Conservation (phyloP, 768 basidiomycete genomes). For the Gloeostereum incarnatum region DNA sequence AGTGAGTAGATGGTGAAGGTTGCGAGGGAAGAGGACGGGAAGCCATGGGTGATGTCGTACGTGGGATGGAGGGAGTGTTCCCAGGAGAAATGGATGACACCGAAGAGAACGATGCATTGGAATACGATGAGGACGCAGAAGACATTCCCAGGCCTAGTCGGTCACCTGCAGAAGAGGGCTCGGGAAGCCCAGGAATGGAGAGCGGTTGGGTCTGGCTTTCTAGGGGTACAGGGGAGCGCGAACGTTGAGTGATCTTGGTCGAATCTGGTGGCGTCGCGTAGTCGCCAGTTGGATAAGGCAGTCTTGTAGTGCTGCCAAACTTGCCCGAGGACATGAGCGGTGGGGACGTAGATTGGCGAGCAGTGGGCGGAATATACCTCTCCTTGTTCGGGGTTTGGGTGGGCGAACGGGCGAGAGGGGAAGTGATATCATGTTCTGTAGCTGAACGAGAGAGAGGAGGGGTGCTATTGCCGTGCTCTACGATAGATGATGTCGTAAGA, state of each 20-base stretch:
- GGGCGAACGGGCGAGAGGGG: no score
- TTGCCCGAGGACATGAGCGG: constrained; percentile 41
- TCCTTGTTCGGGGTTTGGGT: constrained; percentile 17
- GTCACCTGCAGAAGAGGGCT: constrained; percentile 7
- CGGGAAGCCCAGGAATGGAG: constrained; percentile 39
- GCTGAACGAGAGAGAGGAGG: constrained; percentile 22
- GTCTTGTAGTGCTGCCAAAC: constrained; percentile 36
- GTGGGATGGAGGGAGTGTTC: not conserved
- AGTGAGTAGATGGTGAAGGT: constrained; percentile 41
- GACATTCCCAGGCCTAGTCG: constrained; percentile 5
- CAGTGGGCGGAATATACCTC: constrained; percentile 29
- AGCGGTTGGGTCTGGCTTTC: constrained; percentile 25
- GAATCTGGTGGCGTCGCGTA: constrained; percentile 60
- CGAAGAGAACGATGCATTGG: constrained; percentile 14
- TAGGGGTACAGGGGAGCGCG: constrained; percentile 10
- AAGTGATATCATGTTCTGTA: constrained; percentile 19
- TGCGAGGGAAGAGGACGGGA: constrained; percentile 19
- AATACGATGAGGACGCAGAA: constrained; percentile 6
- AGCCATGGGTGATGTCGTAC: constrained; percentile 10
- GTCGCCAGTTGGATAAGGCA: constrained; percentile 81
- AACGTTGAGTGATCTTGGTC: not conserved
- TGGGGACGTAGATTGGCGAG: constrained; percentile 55
- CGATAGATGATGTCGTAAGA: constrained; percentile 37
- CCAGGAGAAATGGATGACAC: constrained; percentile 8
- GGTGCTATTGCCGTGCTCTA: constrained; percentile 18